Evolutionary conservation across 306 rosid genomes (phyloP).

Genomic region (Vigna angularis): DNA sequence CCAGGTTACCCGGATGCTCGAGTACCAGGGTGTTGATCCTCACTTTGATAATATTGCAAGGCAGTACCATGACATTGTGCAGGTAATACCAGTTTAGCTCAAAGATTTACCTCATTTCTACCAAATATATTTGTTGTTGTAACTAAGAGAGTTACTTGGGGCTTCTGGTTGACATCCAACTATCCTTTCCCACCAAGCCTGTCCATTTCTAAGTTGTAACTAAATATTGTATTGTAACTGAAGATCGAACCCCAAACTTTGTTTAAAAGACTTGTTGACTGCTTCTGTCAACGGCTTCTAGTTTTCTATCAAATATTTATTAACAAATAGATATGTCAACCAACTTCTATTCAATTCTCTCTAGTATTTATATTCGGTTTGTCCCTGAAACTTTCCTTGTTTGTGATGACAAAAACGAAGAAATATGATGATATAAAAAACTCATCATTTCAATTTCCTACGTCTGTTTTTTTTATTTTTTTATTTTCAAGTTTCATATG

Average conservation of each 20-base stretch:
- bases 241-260: too few species aligned
- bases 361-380: not conserved
- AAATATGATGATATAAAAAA: conserved; percentile 16
- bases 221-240: too few species aligned
- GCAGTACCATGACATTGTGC: conserved; percentile 80
- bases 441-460: conserved; percentile 1
- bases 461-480: not conserved
- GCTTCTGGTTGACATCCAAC: too few species aligned
- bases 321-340: too few species aligned
- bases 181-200: too few species aligned
- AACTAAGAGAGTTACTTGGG: too few species aligned
- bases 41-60: conserved; percentile 85
- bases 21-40: conserved; percentile 95
- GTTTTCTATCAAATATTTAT: too few species aligned
- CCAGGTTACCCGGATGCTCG: conserved; percentile 87
- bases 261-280: too few species aligned
- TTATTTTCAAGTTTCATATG: not conserved
- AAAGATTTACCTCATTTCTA: conserved; percentile 1
- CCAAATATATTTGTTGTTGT: not conserved
- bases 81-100: conserved; percentile 51
- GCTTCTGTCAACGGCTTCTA: too few species aligned
- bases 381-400: not conserved
- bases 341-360: not conserved
- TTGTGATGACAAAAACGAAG: conserved; percentile 13
- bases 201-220: too few species aligned